phyloP scores from a whole-genome alignment of 768 basidiomycete genomes.

The Russula brevipes region DNA sequence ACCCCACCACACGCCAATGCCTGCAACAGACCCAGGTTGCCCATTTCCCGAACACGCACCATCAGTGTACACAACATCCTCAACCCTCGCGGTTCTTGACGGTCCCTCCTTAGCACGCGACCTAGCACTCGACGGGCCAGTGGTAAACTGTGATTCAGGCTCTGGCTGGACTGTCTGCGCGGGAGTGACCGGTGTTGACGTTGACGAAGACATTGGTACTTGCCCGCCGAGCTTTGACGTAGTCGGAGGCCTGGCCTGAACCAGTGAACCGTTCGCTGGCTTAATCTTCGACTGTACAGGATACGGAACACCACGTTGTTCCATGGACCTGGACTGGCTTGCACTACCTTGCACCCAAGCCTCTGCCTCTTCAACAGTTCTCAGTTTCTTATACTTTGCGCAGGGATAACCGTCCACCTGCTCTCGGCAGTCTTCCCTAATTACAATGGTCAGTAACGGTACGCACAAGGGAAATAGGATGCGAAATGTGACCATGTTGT shows the following conservation, averaged over 20 bases:
- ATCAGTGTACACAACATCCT: conserved; percentile 71
- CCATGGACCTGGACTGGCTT: background rate
- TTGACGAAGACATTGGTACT: background rate
- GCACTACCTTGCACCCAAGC: conserved; percentile 40
- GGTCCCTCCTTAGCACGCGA: background rate
- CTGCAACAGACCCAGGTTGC: conserved; percentile 56
- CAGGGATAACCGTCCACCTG: conserved; percentile 63
- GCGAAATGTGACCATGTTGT: conserved; percentile 51
- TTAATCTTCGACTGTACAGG: background rate
- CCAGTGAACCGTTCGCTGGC: background rate
- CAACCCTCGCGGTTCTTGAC: conserved; percentile 26
- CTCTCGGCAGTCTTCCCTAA: conserved; percentile 66
- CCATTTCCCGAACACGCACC: conserved; percentile 89
- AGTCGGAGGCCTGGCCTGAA: background rate
- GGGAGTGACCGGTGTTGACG: background rate
- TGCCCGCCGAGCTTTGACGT: background rate
- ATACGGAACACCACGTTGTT: background rate
- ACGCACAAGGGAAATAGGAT: background rate
- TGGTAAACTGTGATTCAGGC: background rate
- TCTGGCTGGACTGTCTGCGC: background rate
- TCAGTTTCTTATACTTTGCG: conserved; percentile 66
- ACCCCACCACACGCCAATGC: conserved; percentile 91
- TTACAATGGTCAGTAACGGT: conserved; percentile 1
- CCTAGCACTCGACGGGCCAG: background rate
- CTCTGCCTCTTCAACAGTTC: conserved; percentile 50